These are phyloP conservation scores for Sclerotiophoma versabilis DNA, from an alignment of 2,329 filamentous ascomycete species.

Conservation along the genomic window DNA sequence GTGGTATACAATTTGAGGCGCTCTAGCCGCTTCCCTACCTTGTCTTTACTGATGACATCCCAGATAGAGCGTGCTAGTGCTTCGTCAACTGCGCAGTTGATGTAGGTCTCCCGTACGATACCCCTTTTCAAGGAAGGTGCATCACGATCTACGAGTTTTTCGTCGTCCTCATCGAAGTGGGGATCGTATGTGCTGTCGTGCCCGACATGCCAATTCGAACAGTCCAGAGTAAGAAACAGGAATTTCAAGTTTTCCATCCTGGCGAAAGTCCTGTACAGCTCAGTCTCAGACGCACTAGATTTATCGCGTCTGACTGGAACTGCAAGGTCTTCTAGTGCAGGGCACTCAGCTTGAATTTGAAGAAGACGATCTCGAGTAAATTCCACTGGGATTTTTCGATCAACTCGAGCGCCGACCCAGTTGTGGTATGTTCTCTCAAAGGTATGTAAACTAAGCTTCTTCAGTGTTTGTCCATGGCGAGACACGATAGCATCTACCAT, in stretches of 20 bases:
- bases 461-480: slow-evolving; percentile 8
- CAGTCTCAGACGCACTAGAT: slow-evolving; percentile 23
- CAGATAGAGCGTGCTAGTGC: slow-evolving; percentile 29
- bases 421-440: neutral
- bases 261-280: slow-evolving; percentile 26
- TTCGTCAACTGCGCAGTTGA: slow-evolving; percentile 34
- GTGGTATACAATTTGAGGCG: slow-evolving; percentile 28
- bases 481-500: slow-evolving; percentile 23
- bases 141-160: slow-evolving; percentile 2
- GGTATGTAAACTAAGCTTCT: neutral
- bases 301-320: slow-evolving; percentile 27
- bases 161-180: slow-evolving; percentile 20
- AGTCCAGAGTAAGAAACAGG: slow-evolving; percentile 28
- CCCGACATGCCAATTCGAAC: slow-evolving; percentile 21
- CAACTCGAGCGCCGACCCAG: slow-evolving; percentile 1
- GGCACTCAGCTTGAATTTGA: slow-evolving; percentile 23
- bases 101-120: slow-evolving; percentile 20
- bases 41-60: slow-evolving; percentile 19
- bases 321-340: slow-evolving; percentile 23
- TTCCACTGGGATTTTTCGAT: slow-evolving; percentile 23
- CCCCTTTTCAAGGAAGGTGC: slow-evolving; percentile 9
- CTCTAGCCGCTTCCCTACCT: slow-evolving; percentile 23
- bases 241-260: slow-evolving; percentile 19
- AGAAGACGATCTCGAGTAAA: slow-evolving; percentile 21
- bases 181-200: slow-evolving; percentile 21